Evolutionary conservation across 176 grass and related monocot species (phyloP).

Genomic region (Thalia dealbata): DNA sequence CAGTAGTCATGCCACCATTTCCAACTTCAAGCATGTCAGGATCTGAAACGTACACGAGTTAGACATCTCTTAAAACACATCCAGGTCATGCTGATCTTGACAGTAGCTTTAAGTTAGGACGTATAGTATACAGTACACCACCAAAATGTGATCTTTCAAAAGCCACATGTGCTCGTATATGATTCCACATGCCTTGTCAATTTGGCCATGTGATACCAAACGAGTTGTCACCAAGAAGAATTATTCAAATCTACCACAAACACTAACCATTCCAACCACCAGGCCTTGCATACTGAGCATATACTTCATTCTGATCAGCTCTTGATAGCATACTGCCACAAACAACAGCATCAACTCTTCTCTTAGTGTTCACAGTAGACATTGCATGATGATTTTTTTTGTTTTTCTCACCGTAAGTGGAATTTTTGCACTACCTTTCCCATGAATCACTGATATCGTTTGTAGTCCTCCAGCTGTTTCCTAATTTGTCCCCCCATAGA

Average conservation of each 20-base stretch:
- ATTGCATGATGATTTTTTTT: background rate
- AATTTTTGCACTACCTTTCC: slow-evolving; percentile 39
- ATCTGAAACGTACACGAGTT: background rate
- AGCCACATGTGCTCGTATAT: too few relatives aligned
- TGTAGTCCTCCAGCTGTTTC: slow-evolving; percentile 92
- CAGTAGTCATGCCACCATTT: slow-evolving; percentile 68
- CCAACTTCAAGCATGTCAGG: slow-evolving; percentile 69
- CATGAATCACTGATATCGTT: slow-evolving; percentile 69
- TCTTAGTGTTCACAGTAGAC: background rate
- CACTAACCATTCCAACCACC: slow-evolving; percentile 78
- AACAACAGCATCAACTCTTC: background rate
- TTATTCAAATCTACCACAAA: too few relatives aligned
- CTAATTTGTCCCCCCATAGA: slow-evolving; percentile 49
- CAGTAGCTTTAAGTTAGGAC: too few relatives aligned
- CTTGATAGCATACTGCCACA: slow-evolving; percentile 56
- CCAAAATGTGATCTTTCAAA: too few relatives aligned
- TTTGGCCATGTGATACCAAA: background rate
- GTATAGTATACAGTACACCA: too few relatives aligned
- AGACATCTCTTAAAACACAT: background rate
- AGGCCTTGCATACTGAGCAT: slow-evolving; percentile 69
- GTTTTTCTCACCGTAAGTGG: background rate
- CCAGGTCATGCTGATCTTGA: too few relatives aligned
- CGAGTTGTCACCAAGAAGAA: background rate
- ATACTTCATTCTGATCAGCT: slow-evolving; percentile 86
- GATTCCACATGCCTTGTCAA: too few relatives aligned